Percentiles rank a stretch among this genome's conserved stretches.
These are phyloP conservation scores for Yamadazyma akitaensis DNA, from an alignment of 805 yeast genomes.

Conservation along the genomic window DNA sequence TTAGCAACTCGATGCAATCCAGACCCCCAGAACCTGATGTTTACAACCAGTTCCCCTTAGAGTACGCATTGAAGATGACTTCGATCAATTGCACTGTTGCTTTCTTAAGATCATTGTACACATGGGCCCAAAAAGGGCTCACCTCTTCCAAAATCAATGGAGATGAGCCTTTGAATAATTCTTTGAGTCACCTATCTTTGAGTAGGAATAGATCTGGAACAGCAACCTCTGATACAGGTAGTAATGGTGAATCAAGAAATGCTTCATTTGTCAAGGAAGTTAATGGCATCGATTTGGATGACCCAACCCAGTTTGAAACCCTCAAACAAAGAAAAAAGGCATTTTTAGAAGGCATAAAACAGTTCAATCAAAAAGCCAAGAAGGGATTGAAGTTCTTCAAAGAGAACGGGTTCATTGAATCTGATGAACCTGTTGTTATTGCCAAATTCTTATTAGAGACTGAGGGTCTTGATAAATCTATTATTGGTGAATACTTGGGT, in stretches of 20 bases:
- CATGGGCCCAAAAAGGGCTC: slow-evolving; percentile 76
- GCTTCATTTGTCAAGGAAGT: slow-evolving; percentile 20
- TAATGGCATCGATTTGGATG: slow-evolving; percentile 48
- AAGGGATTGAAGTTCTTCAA: slow-evolving; percentile 67
- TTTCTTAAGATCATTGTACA: slow-evolving; percentile 71
- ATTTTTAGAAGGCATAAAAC: slow-evolving; percentile 69
- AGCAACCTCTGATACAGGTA: slow-evolving; percentile 25
- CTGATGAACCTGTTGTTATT: slow-evolving; percentile 61
- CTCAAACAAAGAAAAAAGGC: slow-evolving; percentile 81
- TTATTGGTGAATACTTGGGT: slow-evolving; percentile 89
- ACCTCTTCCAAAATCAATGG: neutral
- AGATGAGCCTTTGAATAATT: neutral
- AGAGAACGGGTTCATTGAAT: slow-evolving; percentile 58
- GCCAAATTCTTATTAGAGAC: slow-evolving; percentile 71
- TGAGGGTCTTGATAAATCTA: slow-evolving; percentile 76
- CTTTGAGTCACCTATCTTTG: slow-evolving; percentile 4
- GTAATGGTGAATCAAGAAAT: slow-evolving; percentile 24
- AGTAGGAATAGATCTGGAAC: slow-evolving; percentile 23
- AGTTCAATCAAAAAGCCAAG: slow-evolving; percentile 83
- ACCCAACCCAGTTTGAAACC: slow-evolving; percentile 80
- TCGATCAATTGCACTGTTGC: slow-evolving; percentile 80
- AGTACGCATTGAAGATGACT: slow-evolving; percentile 78
- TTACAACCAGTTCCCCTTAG: slow-evolving; percentile 61
- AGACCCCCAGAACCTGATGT: slow-evolving; percentile 55
- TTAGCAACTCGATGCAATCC: slow-evolving; percentile 61